Evolutionary conservation across 441 rosid species (phyloP), one percentile per base, ranked within the genome.

Genomic region (Adansonia rubrostipa): DNA sequence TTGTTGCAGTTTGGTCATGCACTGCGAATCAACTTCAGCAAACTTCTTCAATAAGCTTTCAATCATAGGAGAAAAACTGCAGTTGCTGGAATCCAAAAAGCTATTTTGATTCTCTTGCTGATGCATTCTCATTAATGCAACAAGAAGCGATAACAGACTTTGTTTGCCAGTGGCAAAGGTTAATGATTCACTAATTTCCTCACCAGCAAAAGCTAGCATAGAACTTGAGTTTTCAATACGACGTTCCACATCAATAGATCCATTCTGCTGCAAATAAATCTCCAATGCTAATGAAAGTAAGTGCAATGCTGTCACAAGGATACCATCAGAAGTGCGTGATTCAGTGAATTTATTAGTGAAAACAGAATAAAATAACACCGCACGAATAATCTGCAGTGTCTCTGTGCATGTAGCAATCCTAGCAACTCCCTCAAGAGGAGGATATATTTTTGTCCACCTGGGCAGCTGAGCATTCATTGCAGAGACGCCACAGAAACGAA

Each of bases 381-480:
- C 88, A 36, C 91, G 91, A 72, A 97, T 87, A n/a, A 97, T 80
- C 85, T 90, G 84, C 80, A 91, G 89, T 70, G 88, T 89, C 80
- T 77, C 81, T 88, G 84, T 87, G 90, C 97, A 92, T 47, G 94
- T 97, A 76, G 94, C 98, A 71, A 97, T 73, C 81, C 90, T 86
- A 84, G 96, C 86, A n/a, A 92, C 83, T 53, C 90, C 88, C 82
- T 82, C 87, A 64, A 97, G 89, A 80, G 99, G 98, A 58, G 90
- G 90, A 84, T 92, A 89, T 74, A 97, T 89, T 76, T 86, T 84
- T 78, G 86, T 89, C 99, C 99, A 97, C 83, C 73, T 87, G 60
- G 99, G 99, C 77, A 97, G 89, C 89, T 95, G 99, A 81, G 89
- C 81, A 73, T 87, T 92, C 87, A 91, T 79, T 47, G 99, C 97